These are phyloP conservation scores for Phylloporus arenicola DNA, from an alignment of 768 basidiomycete genomes.

Conservation along the genomic window DNA sequence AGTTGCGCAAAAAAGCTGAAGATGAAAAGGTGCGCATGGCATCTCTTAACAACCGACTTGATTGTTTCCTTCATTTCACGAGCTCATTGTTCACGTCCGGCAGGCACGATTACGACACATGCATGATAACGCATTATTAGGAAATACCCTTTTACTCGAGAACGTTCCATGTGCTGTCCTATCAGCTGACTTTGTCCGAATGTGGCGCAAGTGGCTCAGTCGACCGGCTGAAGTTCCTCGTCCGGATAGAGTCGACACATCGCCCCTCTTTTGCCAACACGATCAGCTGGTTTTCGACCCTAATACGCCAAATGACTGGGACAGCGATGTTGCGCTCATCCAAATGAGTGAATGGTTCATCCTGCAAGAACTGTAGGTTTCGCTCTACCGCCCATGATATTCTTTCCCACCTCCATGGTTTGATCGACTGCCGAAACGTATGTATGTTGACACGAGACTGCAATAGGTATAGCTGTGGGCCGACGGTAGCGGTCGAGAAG, in stretches of 20 bases:
- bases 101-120: slow-evolving; percentile 63
- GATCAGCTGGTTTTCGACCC: slow-evolving; percentile 60
- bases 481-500: slow-evolving; percentile 46
- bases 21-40: slow-evolving; percentile 61
- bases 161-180: slow-evolving; percentile 53
- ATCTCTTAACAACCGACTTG: background rate
- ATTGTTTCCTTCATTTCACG: slow-evolving; percentile 12
- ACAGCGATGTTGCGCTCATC: slow-evolving; percentile 51
- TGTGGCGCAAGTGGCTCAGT: slow-evolving; percentile 68
- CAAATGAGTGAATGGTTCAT: slow-evolving; percentile 60
- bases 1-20: slow-evolving; percentile 60
- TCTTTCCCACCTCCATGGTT: slow-evolving; percentile 6
- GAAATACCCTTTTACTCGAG: slow-evolving; percentile 41
- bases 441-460: slow-evolving; percentile 16
- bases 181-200: slow-evolving; percentile 54
- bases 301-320: slow-evolving; percentile 53
- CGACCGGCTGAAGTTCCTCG: slow-evolving; percentile 50
- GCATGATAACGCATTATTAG: slow-evolving; percentile 49
- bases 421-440: slow-evolving; percentile 4
- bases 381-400: slow-evolving; percentile 2
- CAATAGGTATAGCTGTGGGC: slow-evolving; percentile 53
- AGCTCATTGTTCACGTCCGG: slow-evolving; percentile 11
- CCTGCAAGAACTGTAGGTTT: slow-evolving; percentile 52
- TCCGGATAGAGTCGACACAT: slow-evolving; percentile 60
- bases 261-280: slow-evolving; percentile 64